Evolutionary conservation across 2,329 filamentous ascomycete genomes (phyloP).

Genomic region (Juglanconis sp.): DNA sequence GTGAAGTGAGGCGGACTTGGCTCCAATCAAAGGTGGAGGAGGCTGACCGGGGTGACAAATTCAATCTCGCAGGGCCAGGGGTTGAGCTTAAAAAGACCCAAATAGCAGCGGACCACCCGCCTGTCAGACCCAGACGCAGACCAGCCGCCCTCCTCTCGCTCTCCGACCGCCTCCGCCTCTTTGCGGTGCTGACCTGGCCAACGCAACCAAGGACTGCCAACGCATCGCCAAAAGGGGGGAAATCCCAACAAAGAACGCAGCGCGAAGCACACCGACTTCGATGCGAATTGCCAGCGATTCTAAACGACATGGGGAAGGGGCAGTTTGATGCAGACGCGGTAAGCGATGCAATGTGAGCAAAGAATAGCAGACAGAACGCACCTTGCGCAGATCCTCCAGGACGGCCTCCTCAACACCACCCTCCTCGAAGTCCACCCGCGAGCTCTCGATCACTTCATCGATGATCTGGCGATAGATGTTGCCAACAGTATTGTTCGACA

Average conservation of each 20-base stretch:
- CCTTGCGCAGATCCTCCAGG: slow-evolving; percentile 81
- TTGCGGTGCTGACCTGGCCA: slow-evolving; percentile 5
- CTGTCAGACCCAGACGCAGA: slow-evolving; percentile 28
- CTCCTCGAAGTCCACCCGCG: slow-evolving; percentile 94
- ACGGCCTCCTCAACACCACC: slow-evolving; percentile 86
- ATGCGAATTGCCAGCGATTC: background rate
- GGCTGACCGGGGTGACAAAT: slow-evolving; percentile 21
- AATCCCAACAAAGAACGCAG: background rate
- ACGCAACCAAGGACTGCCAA: slow-evolving; percentile 17
- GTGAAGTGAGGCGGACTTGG: slow-evolving; percentile 1
- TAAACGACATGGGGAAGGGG: background rate
- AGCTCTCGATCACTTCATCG: slow-evolving; percentile 85
- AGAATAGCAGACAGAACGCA: slow-evolving; percentile 46
- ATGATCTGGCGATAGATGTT: slow-evolving; percentile 76
- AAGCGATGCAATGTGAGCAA: background rate
- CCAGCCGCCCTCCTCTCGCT: slow-evolving; percentile 27
- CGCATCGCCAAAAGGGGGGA: background rate
- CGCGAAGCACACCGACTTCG: background rate
- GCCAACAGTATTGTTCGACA: slow-evolving; percentile 65
- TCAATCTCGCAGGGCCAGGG: slow-evolving; percentile 21
- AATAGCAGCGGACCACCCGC: slow-evolving; percentile 51
- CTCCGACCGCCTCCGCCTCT: slow-evolving; percentile 32
- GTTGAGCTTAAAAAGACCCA: slow-evolving; percentile 51
- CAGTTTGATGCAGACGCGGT: background rate
- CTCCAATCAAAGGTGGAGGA: slow-evolving; percentile 25